phyloP scores from a whole-genome alignment of 331 rosid species.

The Malus hybrid region DNA sequence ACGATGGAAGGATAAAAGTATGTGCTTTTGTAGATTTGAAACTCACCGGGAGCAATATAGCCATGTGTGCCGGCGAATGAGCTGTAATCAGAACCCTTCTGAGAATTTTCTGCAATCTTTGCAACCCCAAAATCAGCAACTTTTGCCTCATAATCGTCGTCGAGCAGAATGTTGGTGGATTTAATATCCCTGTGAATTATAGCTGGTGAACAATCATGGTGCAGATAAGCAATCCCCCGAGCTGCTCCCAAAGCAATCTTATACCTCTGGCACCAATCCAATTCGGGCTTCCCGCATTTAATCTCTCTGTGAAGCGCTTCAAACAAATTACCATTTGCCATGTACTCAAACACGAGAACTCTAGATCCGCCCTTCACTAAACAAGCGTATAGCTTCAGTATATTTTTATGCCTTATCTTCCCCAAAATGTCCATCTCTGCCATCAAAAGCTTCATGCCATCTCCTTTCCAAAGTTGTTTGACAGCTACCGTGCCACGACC shows the following conservation, averaged over 20 bases:
- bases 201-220: slow-evolving; percentile 85
- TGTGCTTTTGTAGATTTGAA: not conserved
- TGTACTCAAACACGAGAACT: slow-evolving; percentile 81
- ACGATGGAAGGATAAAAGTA: not conserved
- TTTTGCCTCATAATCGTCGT: slow-evolving; percentile 68
- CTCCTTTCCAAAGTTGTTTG: slow-evolving; percentile 66
- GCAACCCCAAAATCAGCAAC: slow-evolving; percentile 97
- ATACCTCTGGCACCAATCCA: slow-evolving; percentile 78
- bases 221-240: slow-evolving; percentile 83
- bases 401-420: slow-evolving; percentile 72
- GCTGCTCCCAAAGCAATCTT: slow-evolving; percentile 86
- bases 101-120: slow-evolving; percentile 53
- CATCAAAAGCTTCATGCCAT: slow-evolving; percentile 55
- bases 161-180: slow-evolving; percentile 89
- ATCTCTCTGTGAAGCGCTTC: slow-evolving; percentile 59
- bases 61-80: slow-evolving; percentile 90
- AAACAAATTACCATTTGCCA: slow-evolving; percentile 80
- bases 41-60: slow-evolving; percentile 95
- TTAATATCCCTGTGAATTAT: slow-evolving; percentile 88
- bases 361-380: slow-evolving; percentile 57
- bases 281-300: slow-evolving; percentile 43
- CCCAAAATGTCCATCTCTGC: slow-evolving; percentile 93
- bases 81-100: slow-evolving; percentile 48
- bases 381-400: slow-evolving; percentile 91
- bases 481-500: slow-evolving; percentile 61